Evolutionary conservation across 2,329 filamentous ascomycete genomes (phyloP), one percentile per base, ranked within the genome.

Genomic region (Rhynchosporium graminicola): DNA sequence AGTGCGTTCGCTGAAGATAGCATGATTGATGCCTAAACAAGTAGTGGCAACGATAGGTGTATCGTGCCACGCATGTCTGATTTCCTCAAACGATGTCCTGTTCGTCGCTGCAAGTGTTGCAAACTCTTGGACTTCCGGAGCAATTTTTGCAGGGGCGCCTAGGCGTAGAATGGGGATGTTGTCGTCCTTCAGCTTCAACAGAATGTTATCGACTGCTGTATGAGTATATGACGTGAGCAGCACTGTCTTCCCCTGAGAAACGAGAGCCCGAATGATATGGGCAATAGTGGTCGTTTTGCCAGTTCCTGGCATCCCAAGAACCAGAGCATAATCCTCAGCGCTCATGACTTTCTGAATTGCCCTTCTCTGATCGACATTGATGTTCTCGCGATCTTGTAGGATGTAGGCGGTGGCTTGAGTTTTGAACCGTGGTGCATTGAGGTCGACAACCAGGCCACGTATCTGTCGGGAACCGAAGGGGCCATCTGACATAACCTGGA

Each of bases 231-330:
- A 97, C 0, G 95, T 96, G 46, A 99, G 80, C 6, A 99, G 80
- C 13, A 99, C 92, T 61, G 90, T 96, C 77, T 98, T 98, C 10
- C 92, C 90, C 74, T 96, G 91, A 0, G 89, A 87, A 4, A 95
- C 89, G 36, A 99, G 81, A 0, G 94, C 91, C 50, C 91, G 88
- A 71, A 99, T 98, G 69, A 99, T 97, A 74, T 98, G 93, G 4
- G 94, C 92, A 72, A 99, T 98, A 0, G 95, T 99, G 0, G 95
- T 99, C 2, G 95, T 99, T 77, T 99, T 99, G 62, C 95, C 95
- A 0, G 95, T 99, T 7, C 95, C 95, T 1, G 95, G 95, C 95
- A 99, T 99, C 33, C 95, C 95, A 26, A 99, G 84, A 12, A 99
- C 93, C n/a, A 99, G 82, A 7, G 95, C 94, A 75, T 98, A 99